Conservation (phyloP, 768 basidiomycete genomes). For the Tulasnella sp. region DNA sequence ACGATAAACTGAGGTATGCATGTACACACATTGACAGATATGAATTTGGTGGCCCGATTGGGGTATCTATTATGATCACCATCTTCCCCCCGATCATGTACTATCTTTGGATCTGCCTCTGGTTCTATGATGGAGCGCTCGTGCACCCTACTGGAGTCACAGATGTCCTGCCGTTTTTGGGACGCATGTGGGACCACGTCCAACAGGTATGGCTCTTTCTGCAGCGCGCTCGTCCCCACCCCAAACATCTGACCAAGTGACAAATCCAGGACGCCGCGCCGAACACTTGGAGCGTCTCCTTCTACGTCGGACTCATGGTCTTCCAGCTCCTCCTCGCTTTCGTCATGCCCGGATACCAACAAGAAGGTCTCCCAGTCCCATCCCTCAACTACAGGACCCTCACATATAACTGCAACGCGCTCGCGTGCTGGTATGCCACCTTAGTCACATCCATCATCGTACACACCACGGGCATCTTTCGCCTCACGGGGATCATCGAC, state of each 20-base stretch:
- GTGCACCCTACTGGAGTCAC: constrained; percentile 54
- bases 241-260: neutral
- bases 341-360: constrained; percentile 82
- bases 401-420: constrained; percentile 94
- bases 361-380: constrained; percentile 93
- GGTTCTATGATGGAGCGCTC: constrained; percentile 85
- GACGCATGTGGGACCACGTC: constrained; percentile 76
- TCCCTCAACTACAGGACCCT: constrained; percentile 87
- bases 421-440: constrained; percentile 73
- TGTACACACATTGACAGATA: constrained; percentile 38
- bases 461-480: constrained; percentile 73
- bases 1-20: neutral
- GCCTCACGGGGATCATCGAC: constrained; percentile 88
- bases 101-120: constrained; percentile 95
- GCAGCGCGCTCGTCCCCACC: neutral
- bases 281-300: constrained; percentile 75
- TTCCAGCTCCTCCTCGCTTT: constrained; percentile 86
- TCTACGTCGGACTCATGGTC: constrained; percentile 78
- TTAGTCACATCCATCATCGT: constrained; percentile 61
- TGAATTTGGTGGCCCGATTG: constrained; percentile 93
- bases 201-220: constrained; percentile 43
- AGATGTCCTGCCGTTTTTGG: constrained; percentile 67
- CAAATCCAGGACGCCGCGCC: constrained; percentile 76
- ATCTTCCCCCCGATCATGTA: constrained; percentile 95
- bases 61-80: constrained; percentile 85